These are phyloP conservation scores for Pichia membranifaciens DNA, from an alignment of 805 yeast species.

Conservation along the genomic window DNA sequence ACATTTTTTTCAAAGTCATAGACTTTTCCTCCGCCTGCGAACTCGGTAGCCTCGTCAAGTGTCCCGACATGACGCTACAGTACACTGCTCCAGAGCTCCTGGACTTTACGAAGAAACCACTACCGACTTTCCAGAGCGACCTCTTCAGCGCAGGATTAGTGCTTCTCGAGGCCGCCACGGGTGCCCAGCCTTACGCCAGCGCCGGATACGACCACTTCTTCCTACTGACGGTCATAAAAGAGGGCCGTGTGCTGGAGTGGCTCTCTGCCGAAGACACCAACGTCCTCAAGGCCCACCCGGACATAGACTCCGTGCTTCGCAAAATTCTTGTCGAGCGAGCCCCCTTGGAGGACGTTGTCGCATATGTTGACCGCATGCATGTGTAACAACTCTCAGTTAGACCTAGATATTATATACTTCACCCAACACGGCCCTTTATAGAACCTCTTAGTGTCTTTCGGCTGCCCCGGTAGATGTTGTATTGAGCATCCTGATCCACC, in stretches of 20 bases:
- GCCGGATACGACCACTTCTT: slow-evolving; percentile 27
- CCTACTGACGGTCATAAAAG: slow-evolving; percentile 30
- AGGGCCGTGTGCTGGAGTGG: slow-evolving; percentile 30
- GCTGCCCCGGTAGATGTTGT: too few relatives aligned
- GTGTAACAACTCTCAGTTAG: too few relatives aligned
- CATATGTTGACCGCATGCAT: not conserved
- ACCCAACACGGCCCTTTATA: too few relatives aligned
- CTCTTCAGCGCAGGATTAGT: slow-evolving; percentile 42
- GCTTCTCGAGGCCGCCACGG: slow-evolving; percentile 40
- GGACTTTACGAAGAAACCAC: slow-evolving; percentile 23
- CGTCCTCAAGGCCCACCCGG: slow-evolving; percentile 14
- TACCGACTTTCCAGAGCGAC: slow-evolving; percentile 32
- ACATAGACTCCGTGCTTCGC: slow-evolving; percentile 20
- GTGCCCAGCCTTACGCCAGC: slow-evolving; percentile 37
- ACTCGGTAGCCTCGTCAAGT: slow-evolving; percentile 17
- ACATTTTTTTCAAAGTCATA: slow-evolving; percentile 33
- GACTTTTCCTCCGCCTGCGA: slow-evolving; percentile 41
- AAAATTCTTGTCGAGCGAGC: slow-evolving; percentile 28
- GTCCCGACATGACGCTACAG: slow-evolving; percentile 34
- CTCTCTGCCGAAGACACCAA: slow-evolving; percentile 24
- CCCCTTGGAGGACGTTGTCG: slow-evolving; percentile 19
- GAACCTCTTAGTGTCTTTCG: too few relatives aligned
- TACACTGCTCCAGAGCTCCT: slow-evolving; percentile 46
- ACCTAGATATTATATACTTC: too few relatives aligned
- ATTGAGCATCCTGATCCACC: too few relatives aligned